A percentile compares a stretch with the other conserved stretches of the same genome.
Evolutionary conservation across 768 basidiomycete genomes (phyloP).

Genomic region (Cubamyces sp.): DNA sequence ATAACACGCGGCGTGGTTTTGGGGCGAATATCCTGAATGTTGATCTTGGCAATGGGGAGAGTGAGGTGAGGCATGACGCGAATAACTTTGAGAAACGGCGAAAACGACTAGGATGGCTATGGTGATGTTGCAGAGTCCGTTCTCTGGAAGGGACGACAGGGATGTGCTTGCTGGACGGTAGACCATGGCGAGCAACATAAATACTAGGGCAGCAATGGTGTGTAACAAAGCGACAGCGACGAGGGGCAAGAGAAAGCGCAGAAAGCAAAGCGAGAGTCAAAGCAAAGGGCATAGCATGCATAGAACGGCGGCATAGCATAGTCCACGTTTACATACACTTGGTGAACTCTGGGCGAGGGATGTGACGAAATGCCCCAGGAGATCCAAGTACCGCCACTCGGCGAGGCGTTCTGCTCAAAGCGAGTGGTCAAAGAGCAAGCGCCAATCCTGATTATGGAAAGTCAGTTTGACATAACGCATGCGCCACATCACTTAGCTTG

Average conservation of each 20-base stretch:
- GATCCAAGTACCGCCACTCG: not conserved
- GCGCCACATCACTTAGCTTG: conserved; percentile 1
- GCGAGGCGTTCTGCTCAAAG: conserved; percentile 1
- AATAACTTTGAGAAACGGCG: not conserved
- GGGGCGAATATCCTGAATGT: not conserved
- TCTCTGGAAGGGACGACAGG: not conserved
- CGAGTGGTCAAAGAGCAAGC: conserved; percentile 5
- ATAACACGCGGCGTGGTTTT: not conserved
- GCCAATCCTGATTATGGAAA: not conserved
- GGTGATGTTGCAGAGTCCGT: too few species aligned
- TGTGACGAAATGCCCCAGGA: not conserved
- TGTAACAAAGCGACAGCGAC: conserved; percentile 2
- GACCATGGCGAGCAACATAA: not conserved
- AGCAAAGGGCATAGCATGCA: not conserved
- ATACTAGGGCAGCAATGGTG: not conserved
- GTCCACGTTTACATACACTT: not conserved
- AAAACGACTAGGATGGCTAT: too few species aligned
- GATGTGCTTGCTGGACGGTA: not conserved
- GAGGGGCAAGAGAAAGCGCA: conserved; percentile 3
- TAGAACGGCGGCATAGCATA: not conserved
- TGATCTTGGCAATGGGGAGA: not conserved
- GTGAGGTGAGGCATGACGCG: not conserved
- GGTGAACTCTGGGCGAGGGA: not conserved
- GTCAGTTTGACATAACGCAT: not conserved
- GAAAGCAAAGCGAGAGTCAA: conserved; percentile 4